Evolutionary conservation across 805 yeast species (phyloP), one percentile per base, ranked within the genome.

Genomic region (Wickerhamomyces silvicola): DNA sequence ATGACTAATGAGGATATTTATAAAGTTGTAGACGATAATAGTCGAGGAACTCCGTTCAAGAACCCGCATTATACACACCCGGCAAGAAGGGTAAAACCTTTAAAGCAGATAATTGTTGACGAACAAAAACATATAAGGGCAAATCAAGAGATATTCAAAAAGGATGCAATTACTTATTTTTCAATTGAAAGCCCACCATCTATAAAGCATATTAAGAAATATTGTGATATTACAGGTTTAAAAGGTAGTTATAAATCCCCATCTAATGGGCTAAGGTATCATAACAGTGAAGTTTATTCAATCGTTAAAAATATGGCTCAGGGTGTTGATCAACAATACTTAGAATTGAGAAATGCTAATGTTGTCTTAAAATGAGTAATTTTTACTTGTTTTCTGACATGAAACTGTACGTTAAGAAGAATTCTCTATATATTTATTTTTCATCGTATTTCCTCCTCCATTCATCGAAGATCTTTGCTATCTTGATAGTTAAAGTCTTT

Each of bases 141-240:
- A 4, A 31, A 42, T 28, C 48, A 60, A 43, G 41, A 42, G 14
- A 48, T 45, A 19, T 43, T 48, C 22, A 51, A 56, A 22, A 58
- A 62, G 26, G 68, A 75, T 37, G 67, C 74, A 6, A 77, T 86
- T 9, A 82, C 90, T 1, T 83, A 74, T 56, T 70, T 76, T 39
- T 72, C 79, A 23, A 61, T 88, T 6, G 74, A 74, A 18, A 94
- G 95, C 0, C 95, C 95, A 3, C 97, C 97, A 1, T 81, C 92
- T 4, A 59, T 87, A 42, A 71, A 64, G 41, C 97, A 97, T 0
- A 62, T 68, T 12, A 85, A 81, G 59, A 80, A 77, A 41, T 88
- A 86, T 59, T 90, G 98, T 57, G 98, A 92, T 52, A 77, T 90
- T 29, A 90, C 97, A 0, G 98, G 98, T 0, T 62, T 90, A 14